These are phyloP conservation scores for Chrysoporthe cubensis DNA, from an alignment of 2,329 filamentous ascomycete species.

Conservation along the genomic window DNA sequence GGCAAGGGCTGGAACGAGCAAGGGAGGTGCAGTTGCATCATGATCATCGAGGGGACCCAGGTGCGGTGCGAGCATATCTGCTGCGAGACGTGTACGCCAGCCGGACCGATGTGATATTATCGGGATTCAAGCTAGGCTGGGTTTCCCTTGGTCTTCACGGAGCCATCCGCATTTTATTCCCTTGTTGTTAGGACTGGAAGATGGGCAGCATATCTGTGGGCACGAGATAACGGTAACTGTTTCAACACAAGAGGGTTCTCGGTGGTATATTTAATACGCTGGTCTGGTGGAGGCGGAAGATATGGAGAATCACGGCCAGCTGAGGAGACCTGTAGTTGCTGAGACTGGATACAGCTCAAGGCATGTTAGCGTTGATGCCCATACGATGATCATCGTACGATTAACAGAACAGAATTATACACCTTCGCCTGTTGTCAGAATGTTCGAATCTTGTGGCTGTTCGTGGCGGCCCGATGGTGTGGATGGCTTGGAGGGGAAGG, in stretches of 20 bases:
- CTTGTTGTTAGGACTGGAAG: too few species aligned
- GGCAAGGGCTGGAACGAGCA: conserved; percentile 56
- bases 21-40: conserved; percentile 55
- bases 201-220: too few species aligned
- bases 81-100: conserved; percentile 53
- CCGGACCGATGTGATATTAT: conserved; percentile 31
- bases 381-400: conserved; percentile 6
- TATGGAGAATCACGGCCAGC: background rate
- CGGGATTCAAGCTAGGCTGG: too few species aligned
- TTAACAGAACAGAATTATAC: background rate
- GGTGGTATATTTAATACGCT: too few species aligned
- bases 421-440: background rate
- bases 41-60: conserved; percentile 54
- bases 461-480: conserved; percentile 23
- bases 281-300: background rate
- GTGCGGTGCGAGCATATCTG: conserved; percentile 59
- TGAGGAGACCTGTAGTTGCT: background rate
- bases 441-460: conserved; percentile 5
- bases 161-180: too few species aligned
- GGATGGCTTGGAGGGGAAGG: background rate
- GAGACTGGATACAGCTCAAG: background rate
- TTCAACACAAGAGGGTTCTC: too few species aligned
- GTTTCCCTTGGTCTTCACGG: too few species aligned
- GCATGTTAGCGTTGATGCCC: conserved; percentile 9
- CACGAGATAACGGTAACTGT: too few species aligned